Conservation (phyloP, 805 yeast species). For the Candida boidinii region DNA sequence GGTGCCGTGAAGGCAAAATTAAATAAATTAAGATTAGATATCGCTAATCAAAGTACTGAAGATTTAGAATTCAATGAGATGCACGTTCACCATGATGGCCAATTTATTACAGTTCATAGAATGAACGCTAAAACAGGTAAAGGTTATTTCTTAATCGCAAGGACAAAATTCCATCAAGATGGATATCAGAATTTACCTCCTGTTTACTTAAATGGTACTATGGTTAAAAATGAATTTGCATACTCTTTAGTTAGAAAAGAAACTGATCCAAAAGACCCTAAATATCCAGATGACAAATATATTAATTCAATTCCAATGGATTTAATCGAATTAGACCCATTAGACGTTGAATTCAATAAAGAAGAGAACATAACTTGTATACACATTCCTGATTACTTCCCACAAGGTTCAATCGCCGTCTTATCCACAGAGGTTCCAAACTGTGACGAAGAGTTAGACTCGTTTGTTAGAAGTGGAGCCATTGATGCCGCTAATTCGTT, state of each 20-base stretch:
- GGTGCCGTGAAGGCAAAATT: slow-evolving; percentile 58
- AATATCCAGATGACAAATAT: slow-evolving; percentile 27
- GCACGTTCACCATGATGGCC: slow-evolving; percentile 92
- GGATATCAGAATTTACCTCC: slow-evolving; percentile 50
- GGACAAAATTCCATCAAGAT: slow-evolving; percentile 60
- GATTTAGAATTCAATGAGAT: slow-evolving; percentile 59
- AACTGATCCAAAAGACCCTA: slow-evolving; percentile 30
- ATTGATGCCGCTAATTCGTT: slow-evolving; percentile 58
- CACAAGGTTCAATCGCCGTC: slow-evolving; percentile 87
- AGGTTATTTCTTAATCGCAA: slow-evolving; percentile 84
- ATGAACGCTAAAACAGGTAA: slow-evolving; percentile 74
- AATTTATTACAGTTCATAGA: slow-evolving; percentile 84
- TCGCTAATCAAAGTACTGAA: slow-evolving; percentile 53
- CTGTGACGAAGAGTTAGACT: slow-evolving; percentile 58
- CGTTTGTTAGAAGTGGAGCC: slow-evolving; percentile 67
- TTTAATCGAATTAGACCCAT: slow-evolving; percentile 42
- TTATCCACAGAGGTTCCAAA: slow-evolving; percentile 61
- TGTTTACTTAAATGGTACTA: slow-evolving; percentile 49
- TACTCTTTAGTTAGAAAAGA: slow-evolving; percentile 49
- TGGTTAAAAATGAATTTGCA: slow-evolving; percentile 47
- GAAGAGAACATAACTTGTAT: slow-evolving; percentile 41
- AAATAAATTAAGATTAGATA: slow-evolving; percentile 45
- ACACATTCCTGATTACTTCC: slow-evolving; percentile 53
- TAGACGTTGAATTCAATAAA: slow-evolving; percentile 37
- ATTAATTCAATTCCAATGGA: slow-evolving; percentile 63